These are phyloP conservation scores for Steccherinum ochraceum DNA, from an alignment of 768 basidiomycete species.

Conservation along the genomic window DNA sequence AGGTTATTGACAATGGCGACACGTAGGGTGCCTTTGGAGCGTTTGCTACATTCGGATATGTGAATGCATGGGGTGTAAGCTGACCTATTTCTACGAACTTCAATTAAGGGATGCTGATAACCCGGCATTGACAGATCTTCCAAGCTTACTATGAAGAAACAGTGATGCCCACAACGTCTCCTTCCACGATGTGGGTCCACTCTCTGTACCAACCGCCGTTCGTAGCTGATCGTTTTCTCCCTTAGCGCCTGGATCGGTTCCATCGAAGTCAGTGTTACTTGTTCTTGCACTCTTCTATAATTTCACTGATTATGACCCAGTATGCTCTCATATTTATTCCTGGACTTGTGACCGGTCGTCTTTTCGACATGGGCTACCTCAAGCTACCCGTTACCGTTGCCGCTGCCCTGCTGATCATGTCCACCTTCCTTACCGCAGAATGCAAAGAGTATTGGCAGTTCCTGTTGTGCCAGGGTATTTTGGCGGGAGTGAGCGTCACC, in stretches of 20 bases:
- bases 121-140: conserved; percentile 42
- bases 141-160: conserved; percentile 64
- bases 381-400: conserved; percentile 41
- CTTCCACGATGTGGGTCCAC: conserved; percentile 52
- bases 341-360: conserved; percentile 54
- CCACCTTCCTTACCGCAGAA: conserved; percentile 61
- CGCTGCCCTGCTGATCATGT: conserved; percentile 42
- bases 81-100: too few relatives aligned
- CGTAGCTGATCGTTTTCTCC: neutral
- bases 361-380: conserved; percentile 72
- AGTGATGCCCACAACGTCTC: conserved; percentile 39
- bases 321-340: conserved; percentile 60
- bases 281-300: neutral
- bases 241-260: conserved; percentile 64
- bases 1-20: neutral
- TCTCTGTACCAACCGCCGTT: neutral
- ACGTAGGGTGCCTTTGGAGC: conserved; percentile 27
- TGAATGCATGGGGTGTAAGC: conserved; percentile 72
- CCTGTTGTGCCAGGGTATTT: conserved; percentile 66
- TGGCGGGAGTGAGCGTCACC: conserved; percentile 45
- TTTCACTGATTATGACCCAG: conserved; percentile 46
- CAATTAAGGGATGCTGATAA: neutral
- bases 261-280: conserved; percentile 40
- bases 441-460: conserved; percentile 77
- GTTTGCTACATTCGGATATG: conserved; percentile 58